These are phyloP conservation scores for Populus alba DNA, from an alignment of 345 rosid species.

Conservation along the genomic window DNA sequence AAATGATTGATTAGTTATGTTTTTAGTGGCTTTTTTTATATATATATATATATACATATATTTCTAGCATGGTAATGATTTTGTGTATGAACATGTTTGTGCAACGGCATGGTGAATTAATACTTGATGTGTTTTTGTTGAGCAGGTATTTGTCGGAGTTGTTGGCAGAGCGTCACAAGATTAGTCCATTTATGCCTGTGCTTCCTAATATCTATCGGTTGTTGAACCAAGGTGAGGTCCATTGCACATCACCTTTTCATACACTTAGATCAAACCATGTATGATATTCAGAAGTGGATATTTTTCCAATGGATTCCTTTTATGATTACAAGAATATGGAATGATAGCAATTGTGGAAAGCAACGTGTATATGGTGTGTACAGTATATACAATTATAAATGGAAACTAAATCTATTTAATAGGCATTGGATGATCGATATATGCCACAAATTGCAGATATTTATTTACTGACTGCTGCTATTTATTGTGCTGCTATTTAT, in stretches of 20 bases:
- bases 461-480: not conserved
- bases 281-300: not conserved
- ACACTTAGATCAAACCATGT: not conserved
- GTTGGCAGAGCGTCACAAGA: constrained; percentile 70
- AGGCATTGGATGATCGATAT: not conserved
- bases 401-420: not conserved
- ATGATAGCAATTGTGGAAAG: not conserved
- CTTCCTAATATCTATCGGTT: constrained; percentile 58
- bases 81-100: not conserved
- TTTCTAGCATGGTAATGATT: not conserved
- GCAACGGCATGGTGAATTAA: not conserved
- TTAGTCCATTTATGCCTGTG: constrained; percentile 66
- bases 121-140: constrained; percentile 1
- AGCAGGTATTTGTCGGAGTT: constrained; percentile 76
- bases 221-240: constrained; percentile 72
- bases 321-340: not conserved
- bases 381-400: not conserved
- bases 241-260: not conserved
- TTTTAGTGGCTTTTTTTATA: not conserved
- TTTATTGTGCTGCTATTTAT: not conserved
- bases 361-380: not conserved
- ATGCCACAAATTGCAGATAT: not conserved
- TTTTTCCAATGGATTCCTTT: not conserved
- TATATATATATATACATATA: not conserved
- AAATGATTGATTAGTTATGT: not conserved